These are phyloP conservation scores for Didymella glomerata DNA, from an alignment of 2,329 filamentous ascomycete genomes.

Conservation along the genomic window DNA sequence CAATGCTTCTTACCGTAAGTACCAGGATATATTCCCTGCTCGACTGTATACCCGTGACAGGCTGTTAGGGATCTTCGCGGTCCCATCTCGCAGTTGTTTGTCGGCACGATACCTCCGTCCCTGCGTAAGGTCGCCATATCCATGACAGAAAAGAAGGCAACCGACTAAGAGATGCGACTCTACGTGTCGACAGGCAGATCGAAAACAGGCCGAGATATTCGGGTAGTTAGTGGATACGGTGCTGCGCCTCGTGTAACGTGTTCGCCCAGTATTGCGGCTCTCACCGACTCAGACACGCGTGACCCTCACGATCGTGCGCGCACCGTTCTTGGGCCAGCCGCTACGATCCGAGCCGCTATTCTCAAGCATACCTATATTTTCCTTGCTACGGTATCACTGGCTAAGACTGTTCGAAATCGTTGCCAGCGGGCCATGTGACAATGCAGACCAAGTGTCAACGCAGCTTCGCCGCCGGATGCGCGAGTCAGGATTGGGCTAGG, in stretches of 20 bases:
- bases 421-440: too few relatives aligned
- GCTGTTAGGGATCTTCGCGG: not conserved
- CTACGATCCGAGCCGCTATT: not conserved
- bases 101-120: not conserved
- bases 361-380: too few relatives aligned
- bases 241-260: not conserved
- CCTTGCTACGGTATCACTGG: too few relatives aligned
- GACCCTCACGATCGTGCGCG: not conserved
- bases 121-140: not conserved
- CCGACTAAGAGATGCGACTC: not conserved
- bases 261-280: not conserved
- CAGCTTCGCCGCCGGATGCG: too few relatives aligned
- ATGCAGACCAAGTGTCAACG: too few relatives aligned
- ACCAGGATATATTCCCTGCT: not conserved
- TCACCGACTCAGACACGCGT: not conserved
- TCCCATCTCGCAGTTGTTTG: not conserved
- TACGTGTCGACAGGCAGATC: not conserved
- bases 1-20: too few relatives aligned
- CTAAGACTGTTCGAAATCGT: too few relatives aligned
- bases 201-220: not conserved
- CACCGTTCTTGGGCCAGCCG: not conserved
- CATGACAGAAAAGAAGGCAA: not conserved
- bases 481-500: too few relatives aligned
- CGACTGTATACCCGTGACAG: not conserved
- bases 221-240: not conserved